A percentile compares a stretch with the other conserved stretches of the same genome.
phyloP scores from a whole-genome alignment of 2,329 filamentous ascomycete species.

The Phaeomoniella chlamydospora region DNA sequence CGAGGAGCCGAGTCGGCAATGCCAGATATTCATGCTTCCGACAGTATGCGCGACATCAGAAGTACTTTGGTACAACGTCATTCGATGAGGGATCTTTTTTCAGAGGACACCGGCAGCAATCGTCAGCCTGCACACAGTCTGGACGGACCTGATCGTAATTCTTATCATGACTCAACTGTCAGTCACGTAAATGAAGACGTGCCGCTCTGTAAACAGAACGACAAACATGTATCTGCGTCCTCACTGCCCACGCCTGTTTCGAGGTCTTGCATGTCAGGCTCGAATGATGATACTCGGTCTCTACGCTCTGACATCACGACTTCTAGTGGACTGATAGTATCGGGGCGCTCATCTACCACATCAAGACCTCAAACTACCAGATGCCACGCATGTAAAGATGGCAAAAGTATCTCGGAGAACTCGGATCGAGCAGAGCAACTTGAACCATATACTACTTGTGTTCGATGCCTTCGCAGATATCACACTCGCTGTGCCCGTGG shows the following conservation, averaged over 20 bases:
- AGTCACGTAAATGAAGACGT: no score
- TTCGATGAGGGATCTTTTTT: no score
- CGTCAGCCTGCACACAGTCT: no score
- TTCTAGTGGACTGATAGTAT: not conserved
- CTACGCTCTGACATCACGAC: not conserved
- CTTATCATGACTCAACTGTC: no score
- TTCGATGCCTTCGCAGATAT: not conserved
- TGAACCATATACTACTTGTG: not conserved
- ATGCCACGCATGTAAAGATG: not conserved
- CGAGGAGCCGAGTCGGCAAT: conserved; percentile 1
- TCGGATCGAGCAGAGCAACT: not conserved
- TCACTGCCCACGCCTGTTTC: no score
- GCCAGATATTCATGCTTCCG: no score
- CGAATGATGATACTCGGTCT: not conserved
- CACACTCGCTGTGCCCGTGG: not conserved
- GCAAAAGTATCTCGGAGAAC: not conserved
- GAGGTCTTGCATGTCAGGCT: not conserved
- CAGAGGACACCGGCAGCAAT: no score
- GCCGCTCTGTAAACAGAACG: no score
- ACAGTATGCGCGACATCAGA: no score
- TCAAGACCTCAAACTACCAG: not conserved
- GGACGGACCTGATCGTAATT: no score
- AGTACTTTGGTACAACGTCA: no score
- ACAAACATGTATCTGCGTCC: no score
- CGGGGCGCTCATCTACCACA: not conserved